Base-by-base conservation (phyloP, 192 early-diverging fungal species). In the Coemansia sp. region DNA sequence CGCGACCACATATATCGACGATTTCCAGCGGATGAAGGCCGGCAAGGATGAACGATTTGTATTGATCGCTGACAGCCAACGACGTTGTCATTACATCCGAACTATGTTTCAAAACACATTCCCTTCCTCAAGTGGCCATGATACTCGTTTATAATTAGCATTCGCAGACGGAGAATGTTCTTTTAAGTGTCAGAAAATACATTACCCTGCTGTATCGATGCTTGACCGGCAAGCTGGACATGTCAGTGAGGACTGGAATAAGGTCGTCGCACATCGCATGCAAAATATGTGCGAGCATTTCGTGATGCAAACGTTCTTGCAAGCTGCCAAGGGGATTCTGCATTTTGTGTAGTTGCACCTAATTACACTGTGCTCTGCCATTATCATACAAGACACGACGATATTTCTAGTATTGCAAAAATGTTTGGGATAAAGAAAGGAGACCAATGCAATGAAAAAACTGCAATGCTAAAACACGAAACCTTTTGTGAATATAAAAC, bases 251-350 rank as follows among this genome's bases (percentile, higher is more conserved):
- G 75, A 64, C 19, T 68, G 52, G 58, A 88, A 87, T 5, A 75
- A 50, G 17, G 53, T 71, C 19, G 65, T 81, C 22, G 89, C 85
- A 57, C 87, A 91, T 4, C 42, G 50, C 27, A 85, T 70, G 63
- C 87, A 91, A 73, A 89, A 89, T 15, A 90, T 82, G 58, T 89
- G 86, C 8, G 88, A 87, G 62, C 88, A 89, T 8, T 81, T 85
- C 6, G 88, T 89, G 42, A 87, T 74, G 56, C 84, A 87, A 14
- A 83, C 86, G 65, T 75, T 73, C 40, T 55, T 57, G 11, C 66
- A 68, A n/a, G 37, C 37, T 15, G 73, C 38, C 42, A 84, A 57
- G 31, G 68, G 11, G 19, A 60, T 67, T 28, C 81, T 64, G 45
- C 83, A 84, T 29, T 64, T 61, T 29, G 73, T 62, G 9, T 73